Evolutionary conservation across 208 protist genomes (phyloP).

Genomic region (Phytomonas sp.): DNA sequence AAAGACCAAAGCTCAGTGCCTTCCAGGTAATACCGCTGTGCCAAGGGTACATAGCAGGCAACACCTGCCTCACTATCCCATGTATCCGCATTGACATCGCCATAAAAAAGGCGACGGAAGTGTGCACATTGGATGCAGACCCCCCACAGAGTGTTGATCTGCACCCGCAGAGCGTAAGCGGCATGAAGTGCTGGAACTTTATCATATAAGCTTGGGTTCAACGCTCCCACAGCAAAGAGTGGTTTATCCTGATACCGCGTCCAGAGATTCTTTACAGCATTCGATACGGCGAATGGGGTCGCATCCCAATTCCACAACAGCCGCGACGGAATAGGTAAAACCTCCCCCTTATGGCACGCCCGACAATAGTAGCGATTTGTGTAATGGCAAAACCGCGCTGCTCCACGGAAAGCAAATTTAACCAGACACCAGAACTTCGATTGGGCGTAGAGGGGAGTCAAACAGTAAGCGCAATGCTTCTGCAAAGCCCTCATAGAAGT

Average conservation of each 20-base stretch:
- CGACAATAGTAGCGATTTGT: conserved; percentile 40
- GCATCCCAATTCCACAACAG: conserved; percentile 37
- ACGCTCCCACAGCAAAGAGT: conserved; percentile 23
- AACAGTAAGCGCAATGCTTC: not conserved
- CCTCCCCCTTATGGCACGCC: conserved; percentile 18
- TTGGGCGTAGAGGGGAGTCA: not conserved
- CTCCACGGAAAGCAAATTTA: conserved; percentile 8
- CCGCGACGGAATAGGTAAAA: conserved; percentile 22
- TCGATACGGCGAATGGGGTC: conserved; percentile 22
- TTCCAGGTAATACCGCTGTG: conserved; percentile 25
- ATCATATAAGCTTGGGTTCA: conserved; percentile 22
- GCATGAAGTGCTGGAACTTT: conserved; percentile 13
- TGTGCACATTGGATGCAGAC: conserved; percentile 20
- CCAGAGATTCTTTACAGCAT: conserved; percentile 21
- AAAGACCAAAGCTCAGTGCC: conserved; percentile 31
- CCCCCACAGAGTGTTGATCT: conserved; percentile 22
- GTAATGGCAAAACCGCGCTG: conserved; percentile 45
- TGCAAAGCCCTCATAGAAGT: not conserved
- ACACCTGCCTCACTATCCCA: not conserved
- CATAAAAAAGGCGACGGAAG: conserved; percentile 27
- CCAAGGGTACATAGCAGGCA: conserved; percentile 15
- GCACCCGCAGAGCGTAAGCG: conserved; percentile 17
- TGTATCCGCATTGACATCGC: not conserved
- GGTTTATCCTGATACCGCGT: conserved; percentile 18
- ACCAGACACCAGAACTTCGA: not conserved